Evolutionary conservation across 441 rosid species (phyloP).

Genomic region (Pelargonium cotyledonis): DNA sequence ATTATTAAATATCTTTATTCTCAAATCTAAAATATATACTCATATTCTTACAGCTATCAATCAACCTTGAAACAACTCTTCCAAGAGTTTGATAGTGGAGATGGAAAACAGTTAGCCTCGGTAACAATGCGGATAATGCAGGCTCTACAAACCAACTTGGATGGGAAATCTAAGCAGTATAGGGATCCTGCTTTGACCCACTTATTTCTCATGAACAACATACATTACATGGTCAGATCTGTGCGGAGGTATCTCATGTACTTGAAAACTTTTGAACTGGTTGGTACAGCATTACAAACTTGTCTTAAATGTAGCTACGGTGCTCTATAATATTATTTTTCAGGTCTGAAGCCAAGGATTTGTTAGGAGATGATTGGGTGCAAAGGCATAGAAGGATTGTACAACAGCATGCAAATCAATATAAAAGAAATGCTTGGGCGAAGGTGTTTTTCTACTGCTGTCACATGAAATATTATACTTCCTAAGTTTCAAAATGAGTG

Average conservation of each 20-base stretch:
- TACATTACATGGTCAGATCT: slow-evolving; percentile 98
- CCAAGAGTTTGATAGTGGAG: slow-evolving; percentile 74
- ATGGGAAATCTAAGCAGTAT: slow-evolving; percentile 93
- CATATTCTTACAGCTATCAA: slow-evolving; percentile 58
- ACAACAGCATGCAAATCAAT: slow-evolving; percentile 96
- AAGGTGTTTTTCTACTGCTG: not conserved
- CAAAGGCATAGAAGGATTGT: slow-evolving; percentile 94
- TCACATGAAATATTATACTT: too few relatives aligned
- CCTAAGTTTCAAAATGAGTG: not conserved
- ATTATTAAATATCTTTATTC: not conserved
- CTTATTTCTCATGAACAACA: slow-evolving; percentile 92
- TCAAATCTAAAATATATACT: too few relatives aligned
- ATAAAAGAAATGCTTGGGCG: slow-evolving; percentile 57
- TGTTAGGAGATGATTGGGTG: slow-evolving; percentile 98
- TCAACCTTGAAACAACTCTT: slow-evolving; percentile 91
- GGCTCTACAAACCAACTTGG: slow-evolving; percentile 94
- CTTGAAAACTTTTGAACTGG: slow-evolving; percentile 8
- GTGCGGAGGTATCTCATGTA: slow-evolving; percentile 67
- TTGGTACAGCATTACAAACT: slow-evolving; percentile 5
- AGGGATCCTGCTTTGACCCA: slow-evolving; percentile 83
- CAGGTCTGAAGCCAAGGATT: slow-evolving; percentile 98
- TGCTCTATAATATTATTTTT: slow-evolving; percentile 12
- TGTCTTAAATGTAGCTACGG: not conserved
- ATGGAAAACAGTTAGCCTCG: slow-evolving; percentile 70
- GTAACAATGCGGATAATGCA: slow-evolving; percentile 95